Evolutionary conservation across 2,329 filamentous ascomycete genomes (phyloP), one percentile per base, ranked within the genome.

Genomic region (Penicillium paneum): DNA sequence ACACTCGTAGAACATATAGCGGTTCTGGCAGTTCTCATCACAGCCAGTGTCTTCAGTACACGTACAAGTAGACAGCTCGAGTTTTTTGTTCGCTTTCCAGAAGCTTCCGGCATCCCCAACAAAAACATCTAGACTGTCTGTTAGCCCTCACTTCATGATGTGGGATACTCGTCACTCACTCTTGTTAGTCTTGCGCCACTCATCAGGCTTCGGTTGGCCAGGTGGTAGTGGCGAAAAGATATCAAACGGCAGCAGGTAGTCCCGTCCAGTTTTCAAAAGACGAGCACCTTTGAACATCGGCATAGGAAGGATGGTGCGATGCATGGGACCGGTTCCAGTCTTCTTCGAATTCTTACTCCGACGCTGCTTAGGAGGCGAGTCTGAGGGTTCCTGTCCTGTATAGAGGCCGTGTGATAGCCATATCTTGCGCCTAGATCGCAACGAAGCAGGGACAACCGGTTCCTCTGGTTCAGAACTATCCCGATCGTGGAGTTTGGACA

Each of bases 1-100:
- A 71, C 94, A 99, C 76, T 99, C 94, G 72, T 97, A 97, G 52
- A 96, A 86, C 91, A 97, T 97, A 72, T 91, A 91, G 58, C 91
- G 83, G 72, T 99, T 99, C 69, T 96, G 89, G 74, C 94, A 99
- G 65, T 89, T 83, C 59, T 97, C 91, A 59, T 86, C 89, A 67
- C 94, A 97, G 34, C 91, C 91, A 50, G 87, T 85, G 49, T 92
- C 89, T 7, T 83, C 79, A 39, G 78, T 85, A 75, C 91, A 96
- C 54, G 91, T 85, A 68, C 91, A 96, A 68, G 85, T 83, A 55
- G 88, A 90, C 57, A 90, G 83, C 64, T 91, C 85, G 63, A 87
- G 83, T 56, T 87, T 84, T 35, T 88, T 88, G 39, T 82, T 85
- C 67, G 90, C 91, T 71, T 89, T 89, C 90, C 91, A 96, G 64